Conservation (phyloP, 2,329 filamentous ascomycete species). For the Pseudofabraea citricarpa region DNA sequence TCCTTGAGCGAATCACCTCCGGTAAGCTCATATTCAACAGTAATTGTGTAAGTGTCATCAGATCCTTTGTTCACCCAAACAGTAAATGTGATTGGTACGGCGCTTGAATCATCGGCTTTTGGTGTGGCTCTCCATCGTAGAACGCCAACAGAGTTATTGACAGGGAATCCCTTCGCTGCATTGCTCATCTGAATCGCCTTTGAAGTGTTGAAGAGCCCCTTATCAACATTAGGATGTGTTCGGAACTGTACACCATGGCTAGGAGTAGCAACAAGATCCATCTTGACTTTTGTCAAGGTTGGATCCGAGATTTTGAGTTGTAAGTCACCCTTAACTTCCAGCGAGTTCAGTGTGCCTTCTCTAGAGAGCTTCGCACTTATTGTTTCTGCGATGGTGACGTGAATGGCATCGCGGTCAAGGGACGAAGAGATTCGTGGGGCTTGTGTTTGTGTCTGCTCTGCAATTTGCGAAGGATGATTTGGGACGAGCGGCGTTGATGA, state of each 20-base stretch:
- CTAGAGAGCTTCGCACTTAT: constrained; percentile 85
- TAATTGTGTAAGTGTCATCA: constrained; percentile 79
- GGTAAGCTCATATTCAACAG: constrained; percentile 91
- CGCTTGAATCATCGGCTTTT: constrained; percentile 71
- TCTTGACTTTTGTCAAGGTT: constrained; percentile 85
- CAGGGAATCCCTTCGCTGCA: constrained; percentile 79
- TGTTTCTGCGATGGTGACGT: constrained; percentile 83
- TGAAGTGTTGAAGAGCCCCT: constrained; percentile 74
- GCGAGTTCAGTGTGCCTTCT: constrained; percentile 80
- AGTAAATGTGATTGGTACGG: constrained; percentile 91
- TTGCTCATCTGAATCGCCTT: constrained; percentile 91
- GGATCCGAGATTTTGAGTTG: constrained; percentile 87
- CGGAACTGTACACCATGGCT: constrained; percentile 87
- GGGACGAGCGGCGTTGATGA: constrained; percentile 59
- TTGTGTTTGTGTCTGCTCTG: constrained; percentile 43
- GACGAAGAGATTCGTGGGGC: constrained; percentile 59
- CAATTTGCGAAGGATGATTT: constrained; percentile 41
- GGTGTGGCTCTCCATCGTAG: constrained; percentile 87
- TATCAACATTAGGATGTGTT: constrained; percentile 95
- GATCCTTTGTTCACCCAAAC: constrained; percentile 94
- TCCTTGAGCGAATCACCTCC: constrained; percentile 75
- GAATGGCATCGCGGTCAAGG: constrained; percentile 76
- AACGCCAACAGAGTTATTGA: constrained; percentile 90
- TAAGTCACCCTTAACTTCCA: constrained; percentile 88
- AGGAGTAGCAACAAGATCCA: constrained; percentile 70